Percentiles rank a stretch among this genome's conserved stretches.
These are phyloP conservation scores for Monilinia fructigena DNA, from an alignment of 2,329 filamentous ascomycete genomes.

Conservation along the genomic window DNA sequence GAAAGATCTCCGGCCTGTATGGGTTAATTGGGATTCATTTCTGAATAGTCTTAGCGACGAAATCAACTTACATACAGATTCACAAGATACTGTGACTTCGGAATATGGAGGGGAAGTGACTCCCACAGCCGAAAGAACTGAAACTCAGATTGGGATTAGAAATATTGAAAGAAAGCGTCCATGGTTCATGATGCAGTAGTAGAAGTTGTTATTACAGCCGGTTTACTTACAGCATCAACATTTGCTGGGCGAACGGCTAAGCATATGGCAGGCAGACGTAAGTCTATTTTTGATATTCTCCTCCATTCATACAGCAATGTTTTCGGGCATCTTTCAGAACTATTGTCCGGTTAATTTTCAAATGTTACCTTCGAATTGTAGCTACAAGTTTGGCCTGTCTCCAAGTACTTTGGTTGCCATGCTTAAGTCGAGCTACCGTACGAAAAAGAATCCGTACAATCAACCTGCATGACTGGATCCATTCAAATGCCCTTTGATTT, in stretches of 20 bases:
- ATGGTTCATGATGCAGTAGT: conserved; percentile 60
- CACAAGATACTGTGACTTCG: conserved; percentile 17
- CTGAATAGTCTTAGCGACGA: conserved; percentile 51
- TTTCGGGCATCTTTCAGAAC: neutral
- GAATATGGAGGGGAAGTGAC: conserved; percentile 37
- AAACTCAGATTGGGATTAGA: conserved; percentile 27
- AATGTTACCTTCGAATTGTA: neutral
- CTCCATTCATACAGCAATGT: neutral
- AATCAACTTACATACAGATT: conserved; percentile 24
- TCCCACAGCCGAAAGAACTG: conserved; percentile 40
- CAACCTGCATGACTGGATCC: neutral
- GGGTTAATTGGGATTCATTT: conserved; percentile 59
- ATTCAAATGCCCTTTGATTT: neutral
- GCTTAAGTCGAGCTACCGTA: neutral
- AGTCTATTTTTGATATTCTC: conserved; percentile 1
- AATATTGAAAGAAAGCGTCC: conserved; percentile 39
- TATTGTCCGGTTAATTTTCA: no score
- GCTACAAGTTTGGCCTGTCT: neutral
- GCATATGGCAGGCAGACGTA: conserved; percentile 1
- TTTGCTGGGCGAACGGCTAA: conserved; percentile 22
- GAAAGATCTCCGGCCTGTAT: conserved; percentile 62
- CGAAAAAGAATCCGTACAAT: neutral
- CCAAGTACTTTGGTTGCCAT: neutral
- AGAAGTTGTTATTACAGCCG: conserved; percentile 62
- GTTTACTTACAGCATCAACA: conserved; percentile 25